Percentiles rank a stretch among this genome's conserved stretches.
Conservation (phyloP, 371 early-diverging fungal species). For the Neoconidiobolus thromboides region DNA sequence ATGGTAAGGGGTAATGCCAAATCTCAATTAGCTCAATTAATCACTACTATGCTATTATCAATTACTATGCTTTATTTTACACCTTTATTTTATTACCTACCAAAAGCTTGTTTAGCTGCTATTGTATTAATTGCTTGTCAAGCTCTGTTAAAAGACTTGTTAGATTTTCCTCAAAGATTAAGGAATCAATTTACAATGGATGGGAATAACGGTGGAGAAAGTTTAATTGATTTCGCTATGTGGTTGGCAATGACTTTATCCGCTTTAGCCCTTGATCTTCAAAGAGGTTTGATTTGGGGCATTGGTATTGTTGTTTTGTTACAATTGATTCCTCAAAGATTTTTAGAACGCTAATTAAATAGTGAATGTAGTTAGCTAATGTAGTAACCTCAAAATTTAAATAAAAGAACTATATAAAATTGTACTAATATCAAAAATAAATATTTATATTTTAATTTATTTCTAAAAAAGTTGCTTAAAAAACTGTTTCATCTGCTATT, state of each 20-base stretch:
- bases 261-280: slow-evolving; percentile 1
- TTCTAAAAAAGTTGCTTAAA: too few relatives aligned
- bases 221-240: not conserved
- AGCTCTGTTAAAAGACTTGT: slow-evolving; percentile 36
- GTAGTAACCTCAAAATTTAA: too few relatives aligned
- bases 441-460: too few relatives aligned
- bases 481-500: too few relatives aligned
- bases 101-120: slow-evolving; percentile 61
- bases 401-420: too few relatives aligned
- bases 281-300: not conserved
- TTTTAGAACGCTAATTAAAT: too few relatives aligned
- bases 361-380: too few relatives aligned
- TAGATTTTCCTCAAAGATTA: not conserved
- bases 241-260: not conserved
- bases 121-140: slow-evolving; percentile 76
- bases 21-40: slow-evolving; percentile 74
- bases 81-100: slow-evolving; percentile 68
- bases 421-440: too few relatives aligned
- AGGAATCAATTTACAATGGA: not conserved
- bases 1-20: slow-evolving; percentile 73
- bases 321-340: too few relatives aligned
- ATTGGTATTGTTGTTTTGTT: not conserved
- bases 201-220: not conserved
- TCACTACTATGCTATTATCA: slow-evolving; percentile 50
- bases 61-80: slow-evolving; percentile 57